These are phyloP conservation scores for Penicillium sp. DNA, from an alignment of 2,329 filamentous ascomycete species.

Conservation along the genomic window DNA sequence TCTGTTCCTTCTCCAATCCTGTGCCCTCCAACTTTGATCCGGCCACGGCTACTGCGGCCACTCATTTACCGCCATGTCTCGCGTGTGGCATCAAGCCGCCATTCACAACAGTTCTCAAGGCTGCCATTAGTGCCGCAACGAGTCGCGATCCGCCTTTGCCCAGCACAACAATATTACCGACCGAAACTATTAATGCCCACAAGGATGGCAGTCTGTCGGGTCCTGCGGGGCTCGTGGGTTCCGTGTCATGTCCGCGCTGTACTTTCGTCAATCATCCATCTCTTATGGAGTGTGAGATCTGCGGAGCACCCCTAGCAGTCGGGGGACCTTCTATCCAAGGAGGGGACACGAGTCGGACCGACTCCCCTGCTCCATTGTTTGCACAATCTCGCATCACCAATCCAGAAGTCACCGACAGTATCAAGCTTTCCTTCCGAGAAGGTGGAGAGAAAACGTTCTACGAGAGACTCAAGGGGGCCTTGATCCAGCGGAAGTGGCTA, in stretches of 20 bases:
- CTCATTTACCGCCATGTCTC: conserved; percentile 82
- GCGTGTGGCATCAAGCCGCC: conserved; percentile 94
- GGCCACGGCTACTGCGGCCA: conserved; percentile 76
- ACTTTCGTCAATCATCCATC: conserved; percentile 95
- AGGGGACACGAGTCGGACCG: conserved; percentile 58
- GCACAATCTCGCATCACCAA: conserved; percentile 53
- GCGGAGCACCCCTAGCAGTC: conserved; percentile 74
- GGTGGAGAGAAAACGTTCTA: conserved; percentile 91
- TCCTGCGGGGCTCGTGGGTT: conserved; percentile 19
- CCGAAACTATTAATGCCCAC: conserved; percentile 1
- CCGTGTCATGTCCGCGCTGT: conserved; percentile 75
- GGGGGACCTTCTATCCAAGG: conserved; percentile 48
- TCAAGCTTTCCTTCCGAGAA: conserved; percentile 90
- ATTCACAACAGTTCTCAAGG: conserved; percentile 81
- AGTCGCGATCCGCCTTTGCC: conserved; percentile 45
- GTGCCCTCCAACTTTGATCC: conserved; percentile 94
- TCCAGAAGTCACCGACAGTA: conserved; percentile 70
- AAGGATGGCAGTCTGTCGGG: conserved; percentile 14
- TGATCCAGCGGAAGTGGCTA: conserved; percentile 95
- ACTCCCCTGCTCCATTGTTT: conserved; percentile 79
- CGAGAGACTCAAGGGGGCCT: conserved; percentile 83
- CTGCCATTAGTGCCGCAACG: conserved; percentile 76
- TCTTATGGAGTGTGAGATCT: conserved; percentile 85
- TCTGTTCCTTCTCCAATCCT: conserved; percentile 93
- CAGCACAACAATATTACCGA: conserved; percentile 11